Evolutionary conservation across 768 basidiomycete genomes (phyloP), one percentile per base, ranked within the genome.

Genomic region (Ramaria sp.): DNA sequence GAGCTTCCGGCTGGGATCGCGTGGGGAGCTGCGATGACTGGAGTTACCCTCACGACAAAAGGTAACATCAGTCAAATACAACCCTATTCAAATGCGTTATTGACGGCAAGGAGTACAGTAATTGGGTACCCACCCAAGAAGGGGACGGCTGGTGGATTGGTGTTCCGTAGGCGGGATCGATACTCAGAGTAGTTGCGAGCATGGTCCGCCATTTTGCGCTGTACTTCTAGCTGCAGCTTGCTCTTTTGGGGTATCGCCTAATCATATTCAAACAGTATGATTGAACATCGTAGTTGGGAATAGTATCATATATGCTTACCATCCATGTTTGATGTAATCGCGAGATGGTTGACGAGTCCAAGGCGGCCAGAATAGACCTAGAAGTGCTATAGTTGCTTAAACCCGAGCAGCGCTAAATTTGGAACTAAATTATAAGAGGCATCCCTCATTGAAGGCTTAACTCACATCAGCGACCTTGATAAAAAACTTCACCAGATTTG

Each of bases 41-140:
- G 89, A 85, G 65, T 97, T 97, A 18, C 95, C 95, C 63, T 97
- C 95, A 38, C 88, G 81, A 64, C 91, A 95, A 69, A 98, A 98
- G 5, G 92, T 97, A 56, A 96, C 77, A 67, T 94, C 92, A 9
- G 92, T 92, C 58, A 94, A 71, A 66, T 92, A 93, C 34, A 91
- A 72, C 48, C 87, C 88, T 88, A 56, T 7, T 52, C 36, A 61
- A 41, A 41, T 2, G 16, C 6, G 39, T n/a, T 4, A n/a, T 3
- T n/a, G 20, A 41, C 39, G 16, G 39, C 15, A 56, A 38, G 27
- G 36, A 42, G n/a, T 41, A 4, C 24, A 37, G 16, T 4, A 55
- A 42, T 38, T 37, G 22, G 9, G 51, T 9, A 60, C 73, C 63
- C 69, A 79, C 94, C 95, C 47, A 99, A 76, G 78, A 98, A 99